A percentile compares a stretch with the other conserved stretches of the same genome.
Conservation (phyloP, 1,284 basidiomycete species). For the Rhodotorula sp. region DNA sequence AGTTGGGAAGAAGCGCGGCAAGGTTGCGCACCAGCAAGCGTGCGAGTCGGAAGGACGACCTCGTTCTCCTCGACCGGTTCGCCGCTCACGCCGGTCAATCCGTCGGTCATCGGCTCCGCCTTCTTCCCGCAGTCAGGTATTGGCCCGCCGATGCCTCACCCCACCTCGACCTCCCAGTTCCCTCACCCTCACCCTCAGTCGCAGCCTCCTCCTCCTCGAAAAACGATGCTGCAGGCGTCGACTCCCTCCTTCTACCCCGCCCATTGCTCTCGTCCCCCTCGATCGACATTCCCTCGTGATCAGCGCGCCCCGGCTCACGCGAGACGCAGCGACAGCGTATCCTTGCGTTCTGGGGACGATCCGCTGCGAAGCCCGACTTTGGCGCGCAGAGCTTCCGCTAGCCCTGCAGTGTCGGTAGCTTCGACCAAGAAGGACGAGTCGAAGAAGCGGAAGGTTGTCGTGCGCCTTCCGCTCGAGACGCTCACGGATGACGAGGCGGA, state of each 20-base stretch:
- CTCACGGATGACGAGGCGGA: neutral
- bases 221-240: constrained; percentile 12
- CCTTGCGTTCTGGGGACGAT: neutral
- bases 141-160: neutral
- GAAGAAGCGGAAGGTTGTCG: constrained; percentile 23
- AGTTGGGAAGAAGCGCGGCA: neutral
- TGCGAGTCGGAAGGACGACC: neutral
- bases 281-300: neutral
- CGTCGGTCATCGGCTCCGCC: neutral
- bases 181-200: neutral
- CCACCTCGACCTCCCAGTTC: neutral
- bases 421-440: constrained; percentile 9
- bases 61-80: constrained; percentile 1
- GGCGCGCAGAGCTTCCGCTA: neutral
- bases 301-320: neutral
- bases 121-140: neutral
- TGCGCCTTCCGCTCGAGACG: constrained; percentile 9
- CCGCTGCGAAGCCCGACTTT: constrained; percentile 9
- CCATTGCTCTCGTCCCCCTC: neutral
- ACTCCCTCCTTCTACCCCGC: neutral
- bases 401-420: neutral
- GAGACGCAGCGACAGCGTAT: constrained; percentile 1
- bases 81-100: constrained; percentile 1
- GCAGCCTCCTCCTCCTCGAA: neutral
- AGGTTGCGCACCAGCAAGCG: neutral